Evolutionary conservation across 148 eudicot genomes (phyloP).

Genomic region (Rhododendron molle): DNA sequence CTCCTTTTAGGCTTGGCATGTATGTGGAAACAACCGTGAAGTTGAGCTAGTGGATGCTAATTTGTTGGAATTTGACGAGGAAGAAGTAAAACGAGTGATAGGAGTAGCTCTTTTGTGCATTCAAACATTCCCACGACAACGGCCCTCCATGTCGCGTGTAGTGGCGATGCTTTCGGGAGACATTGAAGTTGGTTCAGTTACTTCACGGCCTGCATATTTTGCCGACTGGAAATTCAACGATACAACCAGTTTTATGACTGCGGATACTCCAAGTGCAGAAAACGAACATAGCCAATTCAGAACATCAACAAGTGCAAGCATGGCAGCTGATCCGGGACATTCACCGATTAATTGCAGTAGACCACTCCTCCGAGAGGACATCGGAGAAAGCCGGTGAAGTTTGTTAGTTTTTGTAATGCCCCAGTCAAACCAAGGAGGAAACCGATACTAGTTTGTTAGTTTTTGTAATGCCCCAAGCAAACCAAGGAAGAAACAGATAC

Average conservation of each 20-base stretch:
- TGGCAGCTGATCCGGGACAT: slow-evolving; percentile 4
- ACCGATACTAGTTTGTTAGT: neutral
- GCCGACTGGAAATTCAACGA: slow-evolving; percentile 66
- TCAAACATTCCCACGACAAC: slow-evolving; percentile 65
- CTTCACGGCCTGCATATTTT: slow-evolving; percentile 71
- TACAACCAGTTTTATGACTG: slow-evolving; percentile 32
- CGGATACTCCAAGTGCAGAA: slow-evolving; percentile 10
- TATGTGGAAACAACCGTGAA: slow-evolving; percentile 51
- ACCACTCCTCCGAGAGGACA: neutral
- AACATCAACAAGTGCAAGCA: slow-evolving; percentile 24
- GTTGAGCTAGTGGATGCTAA: slow-evolving; percentile 53
- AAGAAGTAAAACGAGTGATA: slow-evolving; percentile 60
- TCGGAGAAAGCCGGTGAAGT: slow-evolving; percentile 18
- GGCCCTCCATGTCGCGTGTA: slow-evolving; percentile 88
- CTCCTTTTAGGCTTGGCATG: slow-evolving; percentile 54
- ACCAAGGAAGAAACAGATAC: neutral
- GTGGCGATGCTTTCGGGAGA: slow-evolving; percentile 83
- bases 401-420: neutral
- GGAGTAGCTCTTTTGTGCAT: slow-evolving; percentile 73
- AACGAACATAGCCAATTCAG: neutral
- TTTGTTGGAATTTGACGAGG: slow-evolving; percentile 41
- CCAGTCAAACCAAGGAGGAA: neutral
- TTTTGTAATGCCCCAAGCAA: no score
- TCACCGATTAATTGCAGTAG: slow-evolving; percentile 24
- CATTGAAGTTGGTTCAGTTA: slow-evolving; percentile 47